These are phyloP conservation scores for Lachnellula subtilissima DNA, from an alignment of 2,329 filamentous ascomycete species.

Conservation along the genomic window DNA sequence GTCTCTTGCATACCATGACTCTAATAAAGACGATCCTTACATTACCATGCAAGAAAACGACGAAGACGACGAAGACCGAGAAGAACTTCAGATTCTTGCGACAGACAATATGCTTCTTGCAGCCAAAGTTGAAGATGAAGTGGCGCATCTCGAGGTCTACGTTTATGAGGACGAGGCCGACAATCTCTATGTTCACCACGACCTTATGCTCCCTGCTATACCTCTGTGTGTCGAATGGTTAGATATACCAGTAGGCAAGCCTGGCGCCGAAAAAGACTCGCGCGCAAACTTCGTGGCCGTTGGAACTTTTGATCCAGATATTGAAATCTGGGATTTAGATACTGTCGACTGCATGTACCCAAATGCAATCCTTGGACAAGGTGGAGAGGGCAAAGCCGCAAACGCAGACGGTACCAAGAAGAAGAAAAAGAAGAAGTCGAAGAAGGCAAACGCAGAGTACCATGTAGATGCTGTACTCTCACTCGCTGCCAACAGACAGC, in stretches of 20 bases:
- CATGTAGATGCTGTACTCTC: conserved; percentile 93
- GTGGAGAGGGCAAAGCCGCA: conserved; percentile 42
- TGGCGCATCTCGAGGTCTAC: conserved; percentile 93
- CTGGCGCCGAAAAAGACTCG: conserved; percentile 54
- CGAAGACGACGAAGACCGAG: conserved; percentile 71
- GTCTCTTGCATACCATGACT: conserved; percentile 87
- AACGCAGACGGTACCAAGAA: conserved; percentile 54
- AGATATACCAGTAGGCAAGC: conserved; percentile 79
- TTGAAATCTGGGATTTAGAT: conserved; percentile 97
- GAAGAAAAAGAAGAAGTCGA: conserved; percentile 87
- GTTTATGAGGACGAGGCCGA: conserved; percentile 94
- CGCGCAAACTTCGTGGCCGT: conserved; percentile 90
- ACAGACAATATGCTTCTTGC: conserved; percentile 91
- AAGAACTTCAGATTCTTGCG: conserved; percentile 87
- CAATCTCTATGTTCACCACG: conserved; percentile 98
- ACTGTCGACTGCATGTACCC: conserved; percentile 97
- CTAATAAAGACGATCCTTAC: conserved; percentile 93
- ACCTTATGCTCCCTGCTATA: conserved; percentile 97
- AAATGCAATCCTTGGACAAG: conserved; percentile 87
- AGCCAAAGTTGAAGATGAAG: conserved; percentile 92
- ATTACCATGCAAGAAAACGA: conserved; percentile 74
- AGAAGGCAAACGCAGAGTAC: conserved; percentile 84
- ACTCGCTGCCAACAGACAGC: conserved; percentile 85
- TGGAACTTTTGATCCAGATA: conserved; percentile 96
- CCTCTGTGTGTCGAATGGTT: conserved; percentile 95